These are phyloP conservation scores for Rhododendron griersonianum DNA, from an alignment of 148 eudicot species.

Conservation along the genomic window DNA sequence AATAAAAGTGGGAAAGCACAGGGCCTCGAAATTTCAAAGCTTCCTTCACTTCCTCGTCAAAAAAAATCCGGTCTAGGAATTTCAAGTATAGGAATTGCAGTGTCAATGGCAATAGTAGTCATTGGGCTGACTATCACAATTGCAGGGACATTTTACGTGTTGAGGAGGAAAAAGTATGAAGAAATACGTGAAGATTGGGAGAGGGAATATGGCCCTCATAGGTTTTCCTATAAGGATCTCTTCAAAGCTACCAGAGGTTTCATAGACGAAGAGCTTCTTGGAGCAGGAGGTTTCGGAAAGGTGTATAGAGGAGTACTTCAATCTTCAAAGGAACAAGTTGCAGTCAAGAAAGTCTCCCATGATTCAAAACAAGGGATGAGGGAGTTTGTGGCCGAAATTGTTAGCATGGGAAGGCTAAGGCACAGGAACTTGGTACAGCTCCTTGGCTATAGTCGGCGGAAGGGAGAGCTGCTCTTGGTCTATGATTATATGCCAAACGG, in stretches of 20 bases:
- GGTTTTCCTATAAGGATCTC: constrained; percentile 33
- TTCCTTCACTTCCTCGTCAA: not conserved
- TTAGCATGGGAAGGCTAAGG: constrained; percentile 39
- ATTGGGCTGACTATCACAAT: constrained; percentile 2
- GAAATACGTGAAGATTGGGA: constrained; percentile 10
- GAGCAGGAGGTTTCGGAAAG: constrained; percentile 44
- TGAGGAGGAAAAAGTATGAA: not conserved
- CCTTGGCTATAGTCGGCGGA: constrained; percentile 35
- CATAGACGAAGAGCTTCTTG: constrained; percentile 25
- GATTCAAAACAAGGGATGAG: constrained; percentile 41
- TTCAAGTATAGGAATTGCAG: not conserved
- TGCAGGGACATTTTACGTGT: not conserved
- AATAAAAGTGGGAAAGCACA: constrained; percentile 13
- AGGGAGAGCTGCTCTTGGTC: not conserved
- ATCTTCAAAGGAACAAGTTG: constrained; percentile 17
- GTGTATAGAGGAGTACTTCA: constrained; percentile 41
- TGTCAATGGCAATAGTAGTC: not conserved
- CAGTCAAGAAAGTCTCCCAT: constrained; percentile 35
- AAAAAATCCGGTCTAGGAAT: not conserved
- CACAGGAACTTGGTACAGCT: constrained; percentile 44
- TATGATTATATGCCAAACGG: constrained; percentile 30
- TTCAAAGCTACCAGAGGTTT: constrained; percentile 38
- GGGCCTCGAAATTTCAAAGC: constrained; percentile 5
- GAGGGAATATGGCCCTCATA: constrained; percentile 13
- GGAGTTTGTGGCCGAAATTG: constrained; percentile 35